These are phyloP conservation scores for Teunomyces cretensis DNA, from an alignment of 805 yeast species.

Conservation along the genomic window DNA sequence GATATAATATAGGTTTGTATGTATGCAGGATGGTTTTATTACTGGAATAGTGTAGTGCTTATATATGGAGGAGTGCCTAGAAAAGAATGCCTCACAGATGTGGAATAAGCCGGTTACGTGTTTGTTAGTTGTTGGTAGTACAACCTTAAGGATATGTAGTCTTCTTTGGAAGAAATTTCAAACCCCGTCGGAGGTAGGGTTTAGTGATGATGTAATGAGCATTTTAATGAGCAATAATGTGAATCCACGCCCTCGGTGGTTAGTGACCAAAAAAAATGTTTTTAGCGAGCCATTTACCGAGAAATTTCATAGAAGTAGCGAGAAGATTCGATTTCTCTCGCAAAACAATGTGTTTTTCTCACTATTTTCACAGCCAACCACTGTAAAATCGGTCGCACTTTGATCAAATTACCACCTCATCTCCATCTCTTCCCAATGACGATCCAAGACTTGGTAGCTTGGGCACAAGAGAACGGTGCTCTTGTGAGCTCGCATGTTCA, in stretches of 20 bases:
- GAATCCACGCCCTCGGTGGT: neutral
- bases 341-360: neutral
- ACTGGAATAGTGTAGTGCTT: too few relatives aligned
- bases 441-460: constrained; percentile 18
- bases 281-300: neutral
- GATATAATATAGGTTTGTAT: neutral
- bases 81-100: too few relatives aligned
- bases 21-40: constrained; percentile 1
- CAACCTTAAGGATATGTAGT: neutral
- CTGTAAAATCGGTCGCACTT: neutral
- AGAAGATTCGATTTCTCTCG: neutral
- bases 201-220: neutral
- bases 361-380: neutral
- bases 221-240: constrained; percentile 1
- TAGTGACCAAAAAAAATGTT: too few relatives aligned
- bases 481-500: constrained; percentile 19
- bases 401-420: neutral
- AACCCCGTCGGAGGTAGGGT: neutral
- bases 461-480: constrained; percentile 36
- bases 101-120: too few relatives aligned
- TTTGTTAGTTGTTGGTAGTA: too few relatives aligned
- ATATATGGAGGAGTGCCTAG: too few relatives aligned
- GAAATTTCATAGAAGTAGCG: neutral
- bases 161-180: neutral
- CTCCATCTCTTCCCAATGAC: neutral